Conservation (phyloP, 345 rosid species). For the Eucalyptus pumila region DNA sequence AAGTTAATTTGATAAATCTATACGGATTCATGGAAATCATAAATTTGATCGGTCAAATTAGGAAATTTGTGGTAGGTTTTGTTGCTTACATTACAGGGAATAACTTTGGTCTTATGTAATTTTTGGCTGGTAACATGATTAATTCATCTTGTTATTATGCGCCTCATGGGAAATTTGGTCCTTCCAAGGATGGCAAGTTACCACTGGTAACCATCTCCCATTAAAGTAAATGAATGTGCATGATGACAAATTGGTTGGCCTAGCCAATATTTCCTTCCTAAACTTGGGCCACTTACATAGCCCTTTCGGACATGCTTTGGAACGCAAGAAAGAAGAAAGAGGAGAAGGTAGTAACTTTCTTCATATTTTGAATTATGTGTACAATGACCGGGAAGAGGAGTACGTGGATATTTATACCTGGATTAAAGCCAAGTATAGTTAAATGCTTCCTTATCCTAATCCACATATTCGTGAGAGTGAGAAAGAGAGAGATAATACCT, state of each 20-base stretch:
- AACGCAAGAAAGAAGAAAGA: background rate
- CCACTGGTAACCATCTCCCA: background rate
- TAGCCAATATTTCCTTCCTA: background rate
- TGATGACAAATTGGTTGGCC: background rate
- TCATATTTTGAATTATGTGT: background rate
- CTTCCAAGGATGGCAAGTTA: background rate
- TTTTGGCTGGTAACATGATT: background rate
- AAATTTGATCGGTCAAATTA: no score
- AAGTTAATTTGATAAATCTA: no score
- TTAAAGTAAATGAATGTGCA: background rate
- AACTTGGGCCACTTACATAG: background rate
- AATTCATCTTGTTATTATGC: background rate
- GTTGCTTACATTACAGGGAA: no score
- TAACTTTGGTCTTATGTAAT: background rate
- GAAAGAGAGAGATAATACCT: background rate
- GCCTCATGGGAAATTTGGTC: background rate
- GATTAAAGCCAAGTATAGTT: background rate
- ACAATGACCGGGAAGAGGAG: background rate
- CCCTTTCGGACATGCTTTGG: background rate
- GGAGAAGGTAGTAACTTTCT: background rate
- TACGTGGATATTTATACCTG: background rate
- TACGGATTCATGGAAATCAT: background rate
- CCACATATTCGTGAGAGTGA: background rate
- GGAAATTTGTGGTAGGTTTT: no score
- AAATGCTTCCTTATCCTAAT: background rate